These are phyloP conservation scores for Mycena epipterygia DNA, from an alignment of 768 basidiomycete genomes.

Conservation along the genomic window DNA sequence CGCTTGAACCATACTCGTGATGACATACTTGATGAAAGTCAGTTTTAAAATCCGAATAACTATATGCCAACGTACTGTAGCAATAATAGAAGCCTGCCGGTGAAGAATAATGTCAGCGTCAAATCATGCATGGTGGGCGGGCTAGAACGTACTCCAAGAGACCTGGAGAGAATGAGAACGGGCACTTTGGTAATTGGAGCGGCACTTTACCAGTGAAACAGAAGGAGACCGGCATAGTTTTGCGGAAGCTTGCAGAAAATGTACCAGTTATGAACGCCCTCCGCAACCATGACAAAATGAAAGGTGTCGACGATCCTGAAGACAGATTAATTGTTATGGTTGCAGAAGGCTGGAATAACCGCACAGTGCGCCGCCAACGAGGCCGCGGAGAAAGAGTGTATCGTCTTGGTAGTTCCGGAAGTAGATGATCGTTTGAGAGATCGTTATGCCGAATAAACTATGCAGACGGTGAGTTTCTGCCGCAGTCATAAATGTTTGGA, in stretches of 20 bases:
- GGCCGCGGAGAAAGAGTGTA: constrained; percentile 10
- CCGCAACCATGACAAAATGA: constrained; percentile 31
- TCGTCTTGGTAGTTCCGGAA: constrained; percentile 27
- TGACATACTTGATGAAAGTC: too few species aligned
- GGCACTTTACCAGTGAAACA: constrained; percentile 21
- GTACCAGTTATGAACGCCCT: constrained; percentile 32
- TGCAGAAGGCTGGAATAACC: background rate
- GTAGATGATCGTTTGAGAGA: constrained; percentile 29
- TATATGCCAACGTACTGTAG: too few species aligned
- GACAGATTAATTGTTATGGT: background rate
- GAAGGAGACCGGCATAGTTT: constrained; percentile 22
- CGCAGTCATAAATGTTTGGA: background rate
- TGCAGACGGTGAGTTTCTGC: background rate
- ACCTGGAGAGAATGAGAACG: constrained; percentile 3
- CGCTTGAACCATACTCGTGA: constrained; percentile 29
- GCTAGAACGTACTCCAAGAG: constrained; percentile 17
- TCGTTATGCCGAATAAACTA: constrained; percentile 31
- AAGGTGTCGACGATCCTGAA: constrained; percentile 29
- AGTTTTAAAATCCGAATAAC: too few species aligned
- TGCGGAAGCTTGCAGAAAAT: constrained; percentile 31
- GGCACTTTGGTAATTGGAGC: background rate
- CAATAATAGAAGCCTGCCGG: constrained; percentile 28
- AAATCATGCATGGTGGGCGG: background rate
- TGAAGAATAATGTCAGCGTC: background rate
- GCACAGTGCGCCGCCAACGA: constrained; percentile 21